Evolutionary conservation across 352 stramenopile species (phyloP), one percentile per base, ranked within the genome.

Genomic region (Poterioochromonas sp.): DNA sequence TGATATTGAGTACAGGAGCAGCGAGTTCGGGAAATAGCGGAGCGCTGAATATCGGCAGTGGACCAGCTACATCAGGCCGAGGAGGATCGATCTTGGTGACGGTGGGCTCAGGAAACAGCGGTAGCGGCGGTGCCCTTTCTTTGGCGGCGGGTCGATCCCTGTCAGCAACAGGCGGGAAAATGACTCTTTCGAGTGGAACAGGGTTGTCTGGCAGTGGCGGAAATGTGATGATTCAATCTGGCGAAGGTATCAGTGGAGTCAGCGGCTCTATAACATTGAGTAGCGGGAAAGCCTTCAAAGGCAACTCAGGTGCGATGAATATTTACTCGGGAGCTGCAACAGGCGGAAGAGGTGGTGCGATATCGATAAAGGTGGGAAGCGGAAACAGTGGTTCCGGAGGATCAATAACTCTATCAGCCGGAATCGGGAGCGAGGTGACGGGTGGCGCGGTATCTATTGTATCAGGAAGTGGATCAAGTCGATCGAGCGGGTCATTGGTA

Each of bases 401-500:
- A 1, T 73, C 87, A 12, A 78, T 96, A 0, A 84, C 83, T 15
- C 47, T 95, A 26, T 81, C 86, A 74, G 86, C 91, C 64, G 92
- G 92, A 37, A n/a, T n/a, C n/a, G n/a, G n/a, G n/a, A 86, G 77
- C 20, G 86, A 84, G 2, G 84, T 78, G 53, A 87, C 95, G 81
- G 93, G 93, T 32, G 91, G 92, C 40, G 83, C 87, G 65, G 80
- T 96, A 39, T 81, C 84, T 32, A 84, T 97, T 40, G 82, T 81
- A n/a, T 91, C 91, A 65, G 93, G 93, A 32, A 11, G 11, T 8
- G 78, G 82, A 68, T 62, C 73, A 32, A 47, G 80, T 43, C 76
- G 82, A 35, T 51, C 76, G 51, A 84, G 79, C 37, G 81, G 83
- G 32, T 41, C 71, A n/a, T 34, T 85, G 34, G 60, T 69, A n/a